phyloP scores from a whole-genome alignment of 768 basidiomycete species.

The Suillus bovinus region DNA sequence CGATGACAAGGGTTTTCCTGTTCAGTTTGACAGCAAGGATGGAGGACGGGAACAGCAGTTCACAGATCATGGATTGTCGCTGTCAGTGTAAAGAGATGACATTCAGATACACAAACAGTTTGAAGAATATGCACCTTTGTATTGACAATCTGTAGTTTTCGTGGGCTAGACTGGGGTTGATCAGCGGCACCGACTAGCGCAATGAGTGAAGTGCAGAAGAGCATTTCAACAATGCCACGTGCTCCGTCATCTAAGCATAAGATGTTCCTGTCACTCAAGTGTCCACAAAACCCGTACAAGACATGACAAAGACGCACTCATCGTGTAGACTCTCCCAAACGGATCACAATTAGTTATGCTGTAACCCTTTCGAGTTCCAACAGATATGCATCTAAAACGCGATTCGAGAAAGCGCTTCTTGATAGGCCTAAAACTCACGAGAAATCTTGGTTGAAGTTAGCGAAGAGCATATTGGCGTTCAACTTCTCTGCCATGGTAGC shows the following conservation, averaged over 20 bases:
- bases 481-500: constrained; percentile 38
- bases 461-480: constrained; percentile 68
- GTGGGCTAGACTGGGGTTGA: constrained; percentile 84
- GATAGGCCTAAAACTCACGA: constrained; percentile 52
- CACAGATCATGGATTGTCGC: constrained; percentile 99
- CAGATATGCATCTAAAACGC: constrained; percentile 74
- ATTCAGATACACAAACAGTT: constrained; percentile 10
- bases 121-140: constrained; percentile 71
- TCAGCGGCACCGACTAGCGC: constrained; percentile 96
- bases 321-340: constrained; percentile 93
- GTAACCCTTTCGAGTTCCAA: constrained; percentile 94
- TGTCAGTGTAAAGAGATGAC: constrained; percentile 29
- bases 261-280: not conserved
- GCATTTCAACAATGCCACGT: constrained; percentile 96
- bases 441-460: constrained; percentile 98
- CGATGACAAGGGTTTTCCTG: constrained; percentile 93
- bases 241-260: constrained; percentile 78
- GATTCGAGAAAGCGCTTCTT: constrained; percentile 4
- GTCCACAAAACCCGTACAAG: not conserved
- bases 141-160: constrained; percentile 96
- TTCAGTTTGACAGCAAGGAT: constrained; percentile 98
- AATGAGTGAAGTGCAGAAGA: constrained; percentile 97
- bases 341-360: constrained; percentile 98
- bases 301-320: constrained; percentile 68
- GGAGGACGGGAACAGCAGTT: constrained; percentile 94